phyloP scores from a whole-genome alignment of 805 yeast species.

The Wickerhamiella siamensis region DNA sequence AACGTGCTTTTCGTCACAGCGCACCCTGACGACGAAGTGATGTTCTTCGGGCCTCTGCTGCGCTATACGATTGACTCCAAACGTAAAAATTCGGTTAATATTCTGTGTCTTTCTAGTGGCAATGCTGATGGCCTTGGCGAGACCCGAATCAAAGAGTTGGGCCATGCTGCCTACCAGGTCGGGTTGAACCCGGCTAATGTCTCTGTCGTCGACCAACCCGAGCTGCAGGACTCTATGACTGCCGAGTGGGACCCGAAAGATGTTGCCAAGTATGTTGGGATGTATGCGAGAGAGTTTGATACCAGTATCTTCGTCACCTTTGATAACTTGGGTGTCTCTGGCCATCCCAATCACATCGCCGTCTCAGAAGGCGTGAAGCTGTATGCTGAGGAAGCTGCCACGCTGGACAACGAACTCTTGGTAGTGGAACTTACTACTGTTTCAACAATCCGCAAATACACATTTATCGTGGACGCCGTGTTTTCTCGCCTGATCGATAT shows the following conservation, averaged over 20 bases:
- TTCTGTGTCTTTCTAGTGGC: slow-evolving; percentile 68
- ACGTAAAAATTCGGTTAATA: slow-evolving; percentile 36
- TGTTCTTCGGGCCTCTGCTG: slow-evolving; percentile 84
- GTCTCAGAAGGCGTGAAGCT: slow-evolving; percentile 15
- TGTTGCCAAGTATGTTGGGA: slow-evolving; percentile 29
- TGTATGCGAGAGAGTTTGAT: slow-evolving; percentile 18
- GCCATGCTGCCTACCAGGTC: slow-evolving; percentile 37
- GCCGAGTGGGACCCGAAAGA: slow-evolving; percentile 42
- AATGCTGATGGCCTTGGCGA: slow-evolving; percentile 61
- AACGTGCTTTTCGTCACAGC: slow-evolving; percentile 46
- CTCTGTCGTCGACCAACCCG: slow-evolving; percentile 33
- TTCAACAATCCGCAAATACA: slow-evolving; percentile 26
- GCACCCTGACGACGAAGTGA: slow-evolving; percentile 97
- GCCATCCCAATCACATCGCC: slow-evolving; percentile 68
- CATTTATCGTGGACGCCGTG: slow-evolving; percentile 23
- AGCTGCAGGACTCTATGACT: slow-evolving; percentile 55
- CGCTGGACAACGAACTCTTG: slow-evolving; percentile 5
- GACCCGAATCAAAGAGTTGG: slow-evolving; percentile 46
- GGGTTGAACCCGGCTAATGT: slow-evolving; percentile 33
- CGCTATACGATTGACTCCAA: slow-evolving; percentile 35
- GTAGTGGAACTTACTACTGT: slow-evolving; percentile 24
- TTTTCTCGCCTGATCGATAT: slow-evolving; percentile 14
- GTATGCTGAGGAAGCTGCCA: slow-evolving; percentile 6
- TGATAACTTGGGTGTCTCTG: slow-evolving; percentile 69
- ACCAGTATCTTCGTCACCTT: slow-evolving; percentile 50